Conservation (phyloP, 2,329 filamentous ascomycete genomes). For the Hypoxylon sp. region DNA sequence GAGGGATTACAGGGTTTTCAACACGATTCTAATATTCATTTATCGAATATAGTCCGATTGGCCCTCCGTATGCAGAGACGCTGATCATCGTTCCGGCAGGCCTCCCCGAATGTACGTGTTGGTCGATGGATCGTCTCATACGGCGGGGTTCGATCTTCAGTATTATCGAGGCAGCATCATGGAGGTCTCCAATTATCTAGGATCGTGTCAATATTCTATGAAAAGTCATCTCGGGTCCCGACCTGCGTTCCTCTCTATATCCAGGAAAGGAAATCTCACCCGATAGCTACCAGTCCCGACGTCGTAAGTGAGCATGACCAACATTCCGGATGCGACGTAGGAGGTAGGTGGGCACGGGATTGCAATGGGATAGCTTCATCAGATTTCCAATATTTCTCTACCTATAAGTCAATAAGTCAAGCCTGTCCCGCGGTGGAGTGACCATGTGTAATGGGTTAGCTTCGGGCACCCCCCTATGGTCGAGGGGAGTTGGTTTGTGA, state of each 20-base stretch:
- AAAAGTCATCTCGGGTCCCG: background rate
- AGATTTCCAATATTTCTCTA: background rate
- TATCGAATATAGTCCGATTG: conserved; percentile 28
- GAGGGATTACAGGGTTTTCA: conserved; percentile 10
- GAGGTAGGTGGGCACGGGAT: background rate
- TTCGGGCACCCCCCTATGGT: background rate
- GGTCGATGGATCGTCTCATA: conserved; percentile 8
- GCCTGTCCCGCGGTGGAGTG: background rate
- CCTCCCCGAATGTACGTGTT: conserved; percentile 7
- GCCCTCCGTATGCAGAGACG: conserved; percentile 10
- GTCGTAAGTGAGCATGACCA: background rate
- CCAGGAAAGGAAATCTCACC: background rate
- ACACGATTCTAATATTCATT: conserved; percentile 8
- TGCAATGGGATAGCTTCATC: background rate
- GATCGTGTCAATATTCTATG: background rate
- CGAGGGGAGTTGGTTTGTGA: background rate
- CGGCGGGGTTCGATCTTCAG: conserved; percentile 7
- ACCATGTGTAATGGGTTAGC: conserved; percentile 1
- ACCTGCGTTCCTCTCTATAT: background rate
- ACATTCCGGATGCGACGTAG: background rate
- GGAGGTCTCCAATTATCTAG: background rate
- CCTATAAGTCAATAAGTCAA: too few species aligned
- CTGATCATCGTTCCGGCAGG: conserved; percentile 23
- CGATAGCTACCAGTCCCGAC: background rate
- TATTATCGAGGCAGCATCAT: background rate